Conservation (phyloP, 345 rosid species). For the Viola odorata region DNA sequence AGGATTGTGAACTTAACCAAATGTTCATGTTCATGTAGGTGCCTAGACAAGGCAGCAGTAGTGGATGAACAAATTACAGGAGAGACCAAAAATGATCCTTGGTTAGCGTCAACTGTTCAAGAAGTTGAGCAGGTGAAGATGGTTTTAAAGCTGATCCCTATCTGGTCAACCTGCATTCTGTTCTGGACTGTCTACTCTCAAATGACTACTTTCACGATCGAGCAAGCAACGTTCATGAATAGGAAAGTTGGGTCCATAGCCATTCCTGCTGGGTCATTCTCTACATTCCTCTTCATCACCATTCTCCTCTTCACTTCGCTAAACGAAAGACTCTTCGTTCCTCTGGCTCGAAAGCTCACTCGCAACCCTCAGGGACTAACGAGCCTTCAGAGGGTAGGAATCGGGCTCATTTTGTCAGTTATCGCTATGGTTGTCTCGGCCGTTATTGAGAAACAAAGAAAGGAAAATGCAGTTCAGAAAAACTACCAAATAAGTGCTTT, state of each 20-base stretch:
- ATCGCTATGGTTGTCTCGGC: constrained; percentile 59
- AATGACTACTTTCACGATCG: constrained; percentile 67
- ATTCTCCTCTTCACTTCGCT: constrained; percentile 43
- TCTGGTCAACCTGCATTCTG: constrained; percentile 63
- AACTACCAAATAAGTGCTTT: constrained; percentile 9
- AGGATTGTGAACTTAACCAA: not conserved
- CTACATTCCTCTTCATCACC: constrained; percentile 48
- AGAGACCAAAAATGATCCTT: constrained; percentile 16
- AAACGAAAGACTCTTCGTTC: constrained; percentile 53
- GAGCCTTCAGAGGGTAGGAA: constrained; percentile 50
- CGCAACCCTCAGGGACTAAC: constrained; percentile 37
- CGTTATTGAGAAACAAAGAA: constrained; percentile 36
- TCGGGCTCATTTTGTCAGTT: constrained; percentile 55
- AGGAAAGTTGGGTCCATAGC: constrained; percentile 38
- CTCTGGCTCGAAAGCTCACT: constrained; percentile 11
- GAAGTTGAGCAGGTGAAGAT: constrained; percentile 62
- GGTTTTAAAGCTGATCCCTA: constrained; percentile 45
- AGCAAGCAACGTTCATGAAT: constrained; percentile 72
- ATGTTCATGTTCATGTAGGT: not conserved
- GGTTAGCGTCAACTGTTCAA: constrained; percentile 50
- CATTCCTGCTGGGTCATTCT: constrained; percentile 67
- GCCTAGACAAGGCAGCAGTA: not conserved
- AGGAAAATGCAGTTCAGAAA: constrained; percentile 4
- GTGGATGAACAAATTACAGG: not conserved
- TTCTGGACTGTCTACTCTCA: constrained; percentile 63